Evolutionary conservation across 345 rosid species (phyloP).

Genomic region (Dovyalis caffra): DNA sequence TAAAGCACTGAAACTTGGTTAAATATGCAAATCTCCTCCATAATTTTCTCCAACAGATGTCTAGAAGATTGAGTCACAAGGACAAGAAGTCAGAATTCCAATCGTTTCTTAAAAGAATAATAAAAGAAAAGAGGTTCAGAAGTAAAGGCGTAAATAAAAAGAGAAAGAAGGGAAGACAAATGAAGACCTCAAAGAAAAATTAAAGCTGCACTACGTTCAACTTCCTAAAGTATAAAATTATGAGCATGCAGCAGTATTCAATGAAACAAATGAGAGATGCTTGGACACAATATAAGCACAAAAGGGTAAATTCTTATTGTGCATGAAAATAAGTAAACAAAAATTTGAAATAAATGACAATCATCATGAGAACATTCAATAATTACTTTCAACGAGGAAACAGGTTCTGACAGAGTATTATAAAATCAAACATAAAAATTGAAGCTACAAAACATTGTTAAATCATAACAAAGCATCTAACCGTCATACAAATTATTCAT

Average conservation of each 20-base stretch:
- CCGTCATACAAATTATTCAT: neutral
- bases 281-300: neutral
- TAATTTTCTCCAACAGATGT: constrained; percentile 60
- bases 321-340: too few relatives aligned
- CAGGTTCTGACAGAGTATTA: too few relatives aligned
- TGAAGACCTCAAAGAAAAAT: neutral
- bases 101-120: neutral
- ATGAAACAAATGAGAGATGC: neutral
- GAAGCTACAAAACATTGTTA: neutral
- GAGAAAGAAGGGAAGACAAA: too few relatives aligned
- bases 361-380: too few relatives aligned
- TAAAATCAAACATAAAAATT: too few relatives aligned
- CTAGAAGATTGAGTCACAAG: constrained; percentile 30
- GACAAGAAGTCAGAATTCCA: constrained; percentile 13
- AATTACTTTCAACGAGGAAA: too few relatives aligned
- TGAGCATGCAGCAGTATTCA: neutral
- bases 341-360: too few relatives aligned
- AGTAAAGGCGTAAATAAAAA: neutral
- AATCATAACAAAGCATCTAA: neutral
- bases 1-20: constrained; percentile 13
- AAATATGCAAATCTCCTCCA: constrained; percentile 64
- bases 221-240: neutral
- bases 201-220: neutral
- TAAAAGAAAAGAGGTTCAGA: neutral
- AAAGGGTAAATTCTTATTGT: too few relatives aligned